A percentile compares a stretch with the other conserved stretches of the same genome.
These are phyloP conservation scores for Arabidopsis hybrid DNA, from an alignment of 441 rosid genomes.

Conservation along the genomic window DNA sequence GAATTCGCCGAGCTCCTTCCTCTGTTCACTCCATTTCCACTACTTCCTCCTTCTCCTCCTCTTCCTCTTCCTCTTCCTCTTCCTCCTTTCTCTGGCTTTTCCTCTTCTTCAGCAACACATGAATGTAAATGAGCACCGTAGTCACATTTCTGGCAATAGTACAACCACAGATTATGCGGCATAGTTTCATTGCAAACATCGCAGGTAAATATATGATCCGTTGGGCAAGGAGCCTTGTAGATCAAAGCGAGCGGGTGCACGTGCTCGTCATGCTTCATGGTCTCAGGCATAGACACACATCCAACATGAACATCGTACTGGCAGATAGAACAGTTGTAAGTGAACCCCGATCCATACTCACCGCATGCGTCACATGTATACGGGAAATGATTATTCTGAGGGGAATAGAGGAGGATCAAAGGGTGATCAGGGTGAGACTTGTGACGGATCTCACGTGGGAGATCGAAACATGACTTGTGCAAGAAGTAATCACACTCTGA, in stretches of 20 bases:
- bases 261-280: conserved; percentile 45
- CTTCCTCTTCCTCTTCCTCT: conserved; percentile 25
- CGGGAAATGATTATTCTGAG: conserved; percentile 35
- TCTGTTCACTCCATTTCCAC: not conserved
- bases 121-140: conserved; percentile 38
- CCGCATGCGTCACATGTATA: conserved; percentile 51
- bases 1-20: conserved; percentile 13
- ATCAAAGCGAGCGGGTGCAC: conserved; percentile 40
- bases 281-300: conserved; percentile 52
- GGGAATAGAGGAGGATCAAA: conserved; percentile 45
- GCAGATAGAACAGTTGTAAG: conserved; percentile 50
- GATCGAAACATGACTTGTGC: conserved; percentile 54
- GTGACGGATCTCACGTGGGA: conserved; percentile 52
- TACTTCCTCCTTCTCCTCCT: conserved; percentile 8
- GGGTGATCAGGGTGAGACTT: conserved; percentile 49
- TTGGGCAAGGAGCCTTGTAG: conserved; percentile 38
- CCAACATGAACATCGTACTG: conserved; percentile 47
- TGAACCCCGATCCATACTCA: conserved; percentile 54
- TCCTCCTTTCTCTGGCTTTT: conserved; percentile 22
- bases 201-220: conserved; percentile 41
- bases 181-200: conserved; percentile 47
- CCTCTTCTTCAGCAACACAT: conserved; percentile 18
- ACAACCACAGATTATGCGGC: conserved; percentile 46
- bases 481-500: conserved; percentile 48
- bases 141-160: conserved; percentile 52